phyloP scores from a whole-genome alignment of 192 early-diverging fungal species.

The Diversispora epigaea region DNA sequence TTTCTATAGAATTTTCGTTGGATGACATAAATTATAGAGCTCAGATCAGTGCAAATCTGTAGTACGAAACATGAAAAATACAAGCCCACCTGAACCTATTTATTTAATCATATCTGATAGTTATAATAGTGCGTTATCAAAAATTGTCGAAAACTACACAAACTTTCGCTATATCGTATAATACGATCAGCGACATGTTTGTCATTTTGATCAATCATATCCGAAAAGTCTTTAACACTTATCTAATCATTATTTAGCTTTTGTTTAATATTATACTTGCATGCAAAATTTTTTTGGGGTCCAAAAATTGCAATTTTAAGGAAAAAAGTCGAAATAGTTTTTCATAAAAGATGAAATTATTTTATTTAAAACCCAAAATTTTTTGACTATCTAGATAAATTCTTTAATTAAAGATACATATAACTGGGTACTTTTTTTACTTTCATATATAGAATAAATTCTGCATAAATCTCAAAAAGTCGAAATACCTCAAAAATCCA shows the following conservation, averaged over 20 bases:
- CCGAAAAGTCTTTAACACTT: neutral
- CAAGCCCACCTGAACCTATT: neutral
- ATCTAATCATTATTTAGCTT: neutral
- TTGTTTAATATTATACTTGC: conserved; percentile 9
- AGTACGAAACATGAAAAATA: neutral
- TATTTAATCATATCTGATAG: conserved; percentile 7
- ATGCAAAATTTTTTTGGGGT: too few species aligned
- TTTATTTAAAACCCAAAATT: too few species aligned
- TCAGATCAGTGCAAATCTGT: neutral
- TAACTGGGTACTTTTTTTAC: too few species aligned
- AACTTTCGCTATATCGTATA: neutral
- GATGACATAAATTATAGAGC: neutral
- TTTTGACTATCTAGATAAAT: too few species aligned
- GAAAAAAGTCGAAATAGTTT: too few species aligned
- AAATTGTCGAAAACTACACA: neutral
- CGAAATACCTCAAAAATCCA: too few species aligned
- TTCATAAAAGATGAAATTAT: too few species aligned
- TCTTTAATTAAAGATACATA: too few species aligned
- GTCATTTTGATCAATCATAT: neutral
- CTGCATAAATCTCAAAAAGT: too few species aligned
- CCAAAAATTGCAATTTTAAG: too few species aligned
- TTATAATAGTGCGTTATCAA: neutral
- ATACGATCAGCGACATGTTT: neutral
- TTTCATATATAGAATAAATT: too few species aligned
- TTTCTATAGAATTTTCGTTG: neutral